These are phyloP conservation scores for Rhizopogon vinicolor DNA, from an alignment of 768 basidiomycete species.

Conservation along the genomic window DNA sequence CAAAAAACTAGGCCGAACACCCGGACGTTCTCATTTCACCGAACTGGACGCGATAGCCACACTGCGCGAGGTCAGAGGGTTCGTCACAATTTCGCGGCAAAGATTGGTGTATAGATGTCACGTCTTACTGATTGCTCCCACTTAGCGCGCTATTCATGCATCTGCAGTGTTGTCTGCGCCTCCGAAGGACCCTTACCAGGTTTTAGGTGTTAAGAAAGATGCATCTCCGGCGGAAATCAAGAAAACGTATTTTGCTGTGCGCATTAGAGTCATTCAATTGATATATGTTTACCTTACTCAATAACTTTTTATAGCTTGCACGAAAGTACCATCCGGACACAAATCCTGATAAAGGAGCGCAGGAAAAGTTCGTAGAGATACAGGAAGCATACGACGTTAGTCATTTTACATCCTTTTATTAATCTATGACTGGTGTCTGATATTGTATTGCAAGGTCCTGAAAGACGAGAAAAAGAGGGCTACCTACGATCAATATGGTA, in stretches of 20 bases:
- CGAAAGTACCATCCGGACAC: slow-evolving; percentile 98
- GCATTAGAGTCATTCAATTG: slow-evolving; percentile 24
- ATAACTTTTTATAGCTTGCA: slow-evolving; percentile 64
- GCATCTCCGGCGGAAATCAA: slow-evolving; percentile 88
- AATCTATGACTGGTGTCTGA: slow-evolving; percentile 13
- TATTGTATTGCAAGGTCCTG: slow-evolving; percentile 54
- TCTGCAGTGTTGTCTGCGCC: slow-evolving; percentile 47
- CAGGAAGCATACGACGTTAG: slow-evolving; percentile 95
- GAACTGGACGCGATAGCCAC: slow-evolving; percentile 31
- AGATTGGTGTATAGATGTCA: slow-evolving; percentile 27
- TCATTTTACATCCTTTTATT: slow-evolving; percentile 8
- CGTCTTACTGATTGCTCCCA: slow-evolving; percentile 15
- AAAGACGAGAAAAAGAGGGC: slow-evolving; percentile 94
- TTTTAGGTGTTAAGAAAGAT: slow-evolving; percentile 84
- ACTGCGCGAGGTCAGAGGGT: slow-evolving; percentile 12
- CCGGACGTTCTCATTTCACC: slow-evolving; percentile 38
- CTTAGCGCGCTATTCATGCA: slow-evolving; percentile 73
- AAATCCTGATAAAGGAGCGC: slow-evolving; percentile 86
- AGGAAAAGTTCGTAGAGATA: slow-evolving; percentile 94
- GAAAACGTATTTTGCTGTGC: slow-evolving; percentile 93
- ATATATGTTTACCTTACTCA: slow-evolving; percentile 11
- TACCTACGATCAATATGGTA: slow-evolving; percentile 87
- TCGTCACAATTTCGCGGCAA: slow-evolving; percentile 26
- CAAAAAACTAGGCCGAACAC: slow-evolving; percentile 21
- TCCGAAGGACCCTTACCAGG: slow-evolving; percentile 83